Evolutionary conservation across 2,329 filamentous ascomycete genomes (phyloP).

Genomic region (Bipolaris sorokiniana): DNA sequence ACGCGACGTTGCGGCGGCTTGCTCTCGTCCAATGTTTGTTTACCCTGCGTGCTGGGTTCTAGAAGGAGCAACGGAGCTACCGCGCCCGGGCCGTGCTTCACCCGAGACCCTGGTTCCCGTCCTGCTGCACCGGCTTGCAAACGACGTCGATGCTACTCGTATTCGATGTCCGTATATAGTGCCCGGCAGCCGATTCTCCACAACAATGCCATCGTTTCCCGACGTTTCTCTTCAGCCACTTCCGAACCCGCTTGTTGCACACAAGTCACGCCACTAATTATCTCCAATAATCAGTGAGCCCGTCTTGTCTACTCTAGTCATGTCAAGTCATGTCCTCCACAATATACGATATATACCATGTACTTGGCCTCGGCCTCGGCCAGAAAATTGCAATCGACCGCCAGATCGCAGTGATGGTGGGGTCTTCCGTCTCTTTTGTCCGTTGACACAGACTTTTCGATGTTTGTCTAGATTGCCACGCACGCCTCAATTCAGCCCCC

Average conservation of each 20-base stretch:
- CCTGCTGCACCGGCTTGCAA: background rate
- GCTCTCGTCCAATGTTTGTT: conserved; percentile 22
- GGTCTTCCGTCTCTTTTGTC: background rate
- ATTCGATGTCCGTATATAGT: background rate
- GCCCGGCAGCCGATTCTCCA: background rate
- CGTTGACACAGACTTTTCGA: background rate
- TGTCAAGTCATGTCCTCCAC: no score
- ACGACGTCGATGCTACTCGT: background rate
- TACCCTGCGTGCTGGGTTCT: conserved; percentile 9
- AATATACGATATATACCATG: no score
- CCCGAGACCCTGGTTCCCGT: background rate
- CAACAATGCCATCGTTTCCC: background rate
- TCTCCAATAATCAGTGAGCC: background rate
- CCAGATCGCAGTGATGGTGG: background rate
- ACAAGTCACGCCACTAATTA: background rate
- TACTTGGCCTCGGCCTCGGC: background rate
- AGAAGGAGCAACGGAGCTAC: conserved; percentile 14
- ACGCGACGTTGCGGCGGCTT: conserved; percentile 6
- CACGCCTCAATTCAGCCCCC: conserved; percentile 4
- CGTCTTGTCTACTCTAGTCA: background rate
- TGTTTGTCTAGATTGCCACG: background rate
- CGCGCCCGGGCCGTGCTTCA: conserved; percentile 4
- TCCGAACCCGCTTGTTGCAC: background rate
- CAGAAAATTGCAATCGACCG: background rate
- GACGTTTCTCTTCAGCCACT: background rate